Percentiles rank a stretch among this genome's conserved stretches.
Conservation (phyloP, 805 yeast species). For the Lipomyces sp. region DNA sequence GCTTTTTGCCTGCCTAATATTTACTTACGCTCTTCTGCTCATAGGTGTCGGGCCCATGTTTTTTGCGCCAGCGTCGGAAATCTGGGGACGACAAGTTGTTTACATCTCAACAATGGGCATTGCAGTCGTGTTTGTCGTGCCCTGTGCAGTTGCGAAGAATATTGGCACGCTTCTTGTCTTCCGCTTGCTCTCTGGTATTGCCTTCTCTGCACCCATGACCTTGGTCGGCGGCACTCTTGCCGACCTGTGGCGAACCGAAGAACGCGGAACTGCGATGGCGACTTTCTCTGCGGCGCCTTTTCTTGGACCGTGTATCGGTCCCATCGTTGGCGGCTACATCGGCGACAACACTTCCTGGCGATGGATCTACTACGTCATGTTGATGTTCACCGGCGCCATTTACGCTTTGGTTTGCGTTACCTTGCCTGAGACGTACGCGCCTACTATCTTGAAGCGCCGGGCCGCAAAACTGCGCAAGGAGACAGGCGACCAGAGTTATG, state of each 20-base stretch:
- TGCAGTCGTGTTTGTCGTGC: slow-evolving; percentile 49
- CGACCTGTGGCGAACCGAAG: slow-evolving; percentile 60
- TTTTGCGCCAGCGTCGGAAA: slow-evolving; percentile 59
- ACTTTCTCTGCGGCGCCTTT: slow-evolving; percentile 64
- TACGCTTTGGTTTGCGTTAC: slow-evolving; percentile 45
- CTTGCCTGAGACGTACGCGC: slow-evolving; percentile 65
- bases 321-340: slow-evolving; percentile 58
- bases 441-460: slow-evolving; percentile 49
- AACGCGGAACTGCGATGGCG: slow-evolving; percentile 68
- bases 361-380: slow-evolving; percentile 66
- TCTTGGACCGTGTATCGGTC: slow-evolving; percentile 57
- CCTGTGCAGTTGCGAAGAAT: slow-evolving; percentile 55
- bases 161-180: slow-evolving; percentile 62
- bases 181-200: slow-evolving; percentile 66
- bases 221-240: slow-evolving; percentile 76
- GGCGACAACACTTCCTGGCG: slow-evolving; percentile 62
- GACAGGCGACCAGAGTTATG: slow-evolving; percentile 49
- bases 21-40: background rate
- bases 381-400: slow-evolving; percentile 59
- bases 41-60: slow-evolving; percentile 51
- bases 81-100: slow-evolving; percentile 53
- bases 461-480: slow-evolving; percentile 51
- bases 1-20: background rate
- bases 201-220: slow-evolving; percentile 70
- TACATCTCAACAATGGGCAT: slow-evolving; percentile 48